Conservation (phyloP, 768 basidiomycete genomes). For the Lyophyllum semitale region DNA sequence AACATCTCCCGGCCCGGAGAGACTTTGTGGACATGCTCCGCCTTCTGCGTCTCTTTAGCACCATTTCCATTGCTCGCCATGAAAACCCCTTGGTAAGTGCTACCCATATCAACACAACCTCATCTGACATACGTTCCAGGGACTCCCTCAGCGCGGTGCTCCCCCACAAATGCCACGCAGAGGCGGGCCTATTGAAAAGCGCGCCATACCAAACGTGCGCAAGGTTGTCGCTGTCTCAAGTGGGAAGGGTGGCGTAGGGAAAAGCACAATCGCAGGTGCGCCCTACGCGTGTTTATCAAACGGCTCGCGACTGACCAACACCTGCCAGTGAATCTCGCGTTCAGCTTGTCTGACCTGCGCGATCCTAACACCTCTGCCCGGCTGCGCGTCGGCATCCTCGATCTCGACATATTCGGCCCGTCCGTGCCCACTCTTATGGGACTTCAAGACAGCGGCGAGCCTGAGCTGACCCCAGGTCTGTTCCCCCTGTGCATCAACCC, state of each 20-base stretch:
- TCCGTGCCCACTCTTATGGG: slow-evolving; percentile 94
- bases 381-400: slow-evolving; percentile 81
- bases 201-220: slow-evolving; percentile 70
- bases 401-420: slow-evolving; percentile 96
- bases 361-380: slow-evolving; percentile 34
- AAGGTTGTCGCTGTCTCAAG: slow-evolving; percentile 85
- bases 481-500: not conserved
- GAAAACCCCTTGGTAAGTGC: slow-evolving; percentile 20
- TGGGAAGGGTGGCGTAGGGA: slow-evolving; percentile 96
- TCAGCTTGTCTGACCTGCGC: slow-evolving; percentile 59
- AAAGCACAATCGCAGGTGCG: slow-evolving; percentile 80
- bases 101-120: not conserved
- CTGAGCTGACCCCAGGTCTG: slow-evolving; percentile 70
- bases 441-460: slow-evolving; percentile 75
- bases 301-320: not conserved
- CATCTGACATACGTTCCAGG: slow-evolving; percentile 3
- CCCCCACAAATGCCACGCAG: slow-evolving; percentile 65
- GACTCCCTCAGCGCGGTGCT: slow-evolving; percentile 33
- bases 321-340: slow-evolving; percentile 74
- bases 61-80: slow-evolving; percentile 9
- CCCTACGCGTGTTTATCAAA: slow-evolving; percentile 3
- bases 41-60: slow-evolving; percentile 7
- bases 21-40: not conserved
- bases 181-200: slow-evolving; percentile 53
- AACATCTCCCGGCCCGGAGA: not conserved